Evolutionary conservation across 2,329 filamentous ascomycete species (phyloP).

Genomic region (Coccinonectria pachysandricola): DNA sequence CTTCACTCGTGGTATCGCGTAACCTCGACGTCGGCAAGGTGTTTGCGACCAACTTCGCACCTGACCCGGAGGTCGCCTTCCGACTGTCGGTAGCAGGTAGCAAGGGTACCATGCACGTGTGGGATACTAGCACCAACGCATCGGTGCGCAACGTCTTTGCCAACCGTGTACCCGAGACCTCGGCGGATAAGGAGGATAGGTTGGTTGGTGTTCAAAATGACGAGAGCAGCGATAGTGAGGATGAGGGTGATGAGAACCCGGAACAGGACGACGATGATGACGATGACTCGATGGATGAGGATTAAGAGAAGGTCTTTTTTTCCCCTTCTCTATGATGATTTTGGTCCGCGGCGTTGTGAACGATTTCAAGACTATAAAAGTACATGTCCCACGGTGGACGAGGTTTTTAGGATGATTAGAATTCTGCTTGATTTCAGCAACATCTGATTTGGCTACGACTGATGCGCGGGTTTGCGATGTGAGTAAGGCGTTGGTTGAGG

Average conservation of each 20-base stretch:
- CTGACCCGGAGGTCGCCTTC: conserved; percentile 85
- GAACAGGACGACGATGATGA: conserved; percentile 45
- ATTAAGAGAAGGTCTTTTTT: conserved; percentile 23
- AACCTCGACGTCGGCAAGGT: conserved; percentile 92
- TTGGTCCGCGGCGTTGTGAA: too few relatives aligned
- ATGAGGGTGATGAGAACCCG: conserved; percentile 39
- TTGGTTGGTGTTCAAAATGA: conserved; percentile 63
- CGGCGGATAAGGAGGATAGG: conserved; percentile 60
- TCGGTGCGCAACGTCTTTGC: conserved; percentile 80
- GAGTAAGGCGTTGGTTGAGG: too few relatives aligned
- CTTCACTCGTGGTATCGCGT: conserved; percentile 81
- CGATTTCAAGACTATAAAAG: too few relatives aligned
- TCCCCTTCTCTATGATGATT: conserved; percentile 15
- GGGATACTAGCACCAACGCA: conserved; percentile 91
- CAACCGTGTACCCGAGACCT: conserved; percentile 45
- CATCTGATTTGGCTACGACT: too few relatives aligned
- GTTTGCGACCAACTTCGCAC: conserved; percentile 83
- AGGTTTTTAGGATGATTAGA: too few relatives aligned
- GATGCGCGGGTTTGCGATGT: too few relatives aligned
- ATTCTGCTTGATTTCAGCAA: too few relatives aligned
- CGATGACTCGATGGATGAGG: conserved; percentile 44
- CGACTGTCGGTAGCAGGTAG: conserved; percentile 87
- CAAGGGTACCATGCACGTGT: conserved; percentile 85
- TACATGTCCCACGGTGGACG: too few relatives aligned
- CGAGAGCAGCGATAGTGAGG: conserved; percentile 57